Base-by-base conservation (phyloP, 306 rosid genomes). In the Corylus avellana region DNA sequence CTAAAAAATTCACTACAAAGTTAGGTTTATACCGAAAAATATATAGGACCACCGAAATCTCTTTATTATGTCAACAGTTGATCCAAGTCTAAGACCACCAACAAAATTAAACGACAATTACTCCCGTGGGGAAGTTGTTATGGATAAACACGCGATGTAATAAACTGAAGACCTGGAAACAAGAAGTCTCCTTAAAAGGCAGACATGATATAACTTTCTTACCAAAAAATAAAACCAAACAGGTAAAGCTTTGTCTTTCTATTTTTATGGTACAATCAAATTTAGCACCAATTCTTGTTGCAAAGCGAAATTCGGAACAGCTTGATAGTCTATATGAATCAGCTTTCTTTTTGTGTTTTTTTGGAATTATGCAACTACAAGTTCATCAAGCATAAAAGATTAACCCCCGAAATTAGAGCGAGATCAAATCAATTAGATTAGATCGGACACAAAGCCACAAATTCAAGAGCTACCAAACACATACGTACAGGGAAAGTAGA, bases 401-500 rank as follows among this genome's bases (percentile, higher is more conserved):
- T 5, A 11, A 18, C 22, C 22, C 62, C 25, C 10, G 25, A 35
- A 78, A 61, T 75, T 25, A 63, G 79, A 85, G 77, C 73, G 68
- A 56, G 54, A 73, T 76, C 46, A 81, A 49, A 78, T 37, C 62
- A 82, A 76, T 29, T 20, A 8, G 42, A 29, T 5, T 10, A 25
- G 1, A 55, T 32, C 50, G 17, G 8, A n/a, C 22, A 72, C 3
- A 44, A 7, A 29, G 1, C 29, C 70, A 49, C n/a, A 0, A 12
- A 53, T 12, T 16, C 75, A 27, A n/a, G 5, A 68, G 16, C 72
- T 25, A 54, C 54, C 18, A 1, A 75, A 44, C 4, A 18, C n/a
- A 32, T 7, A 80, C 92, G 55, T 85, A 96, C 99, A 93, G 72
- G 99, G 99, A 71, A 96, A 96, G 87, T 87, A 96, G 64, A 96